Conservation (phyloP, 1,139 yeast species). For the Yamadazyma siamensis region DNA sequence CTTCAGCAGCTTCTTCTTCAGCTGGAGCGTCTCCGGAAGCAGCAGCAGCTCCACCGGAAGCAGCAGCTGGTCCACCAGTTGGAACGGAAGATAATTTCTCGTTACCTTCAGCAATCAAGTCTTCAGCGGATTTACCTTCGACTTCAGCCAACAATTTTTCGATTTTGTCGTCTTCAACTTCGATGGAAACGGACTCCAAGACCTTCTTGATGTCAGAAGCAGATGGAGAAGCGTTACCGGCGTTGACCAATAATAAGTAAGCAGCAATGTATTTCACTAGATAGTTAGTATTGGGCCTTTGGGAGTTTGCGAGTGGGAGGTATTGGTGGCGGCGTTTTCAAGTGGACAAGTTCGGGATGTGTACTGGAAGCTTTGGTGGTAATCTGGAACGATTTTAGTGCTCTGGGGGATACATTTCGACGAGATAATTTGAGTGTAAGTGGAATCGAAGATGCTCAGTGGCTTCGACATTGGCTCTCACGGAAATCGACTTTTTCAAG, state of each 20-base stretch:
- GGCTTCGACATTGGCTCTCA: no score
- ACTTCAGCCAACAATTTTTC: slow-evolving; percentile 82
- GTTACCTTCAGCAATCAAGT: slow-evolving; percentile 94
- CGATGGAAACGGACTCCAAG: slow-evolving; percentile 91
- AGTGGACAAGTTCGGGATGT: background rate
- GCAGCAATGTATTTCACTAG: slow-evolving; percentile 66
- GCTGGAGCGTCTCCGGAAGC: slow-evolving; percentile 65
- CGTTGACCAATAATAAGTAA: slow-evolving; percentile 64
- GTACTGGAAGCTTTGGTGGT: background rate
- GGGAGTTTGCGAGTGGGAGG: background rate
- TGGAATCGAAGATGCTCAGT: no score
- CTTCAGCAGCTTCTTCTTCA: slow-evolving; percentile 68
- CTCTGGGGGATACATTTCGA: background rate
- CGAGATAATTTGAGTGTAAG: no score
- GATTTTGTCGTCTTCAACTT: slow-evolving; percentile 89
- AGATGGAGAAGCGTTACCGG: slow-evolving; percentile 77
- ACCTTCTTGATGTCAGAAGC: slow-evolving; percentile 88
- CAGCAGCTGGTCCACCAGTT: slow-evolving; percentile 93
- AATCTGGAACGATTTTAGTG: background rate
- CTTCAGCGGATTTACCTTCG: slow-evolving; percentile 90
- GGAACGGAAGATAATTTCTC: slow-evolving; percentile 96
- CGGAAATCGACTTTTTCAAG: no score
- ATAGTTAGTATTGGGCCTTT: slow-evolving; percentile 8
- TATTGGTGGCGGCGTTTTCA: background rate
- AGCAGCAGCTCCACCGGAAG: slow-evolving; percentile 67